Evolutionary conservation across 306 rosid genomes (phyloP).

Genomic region (Cucumis cinereus): DNA sequence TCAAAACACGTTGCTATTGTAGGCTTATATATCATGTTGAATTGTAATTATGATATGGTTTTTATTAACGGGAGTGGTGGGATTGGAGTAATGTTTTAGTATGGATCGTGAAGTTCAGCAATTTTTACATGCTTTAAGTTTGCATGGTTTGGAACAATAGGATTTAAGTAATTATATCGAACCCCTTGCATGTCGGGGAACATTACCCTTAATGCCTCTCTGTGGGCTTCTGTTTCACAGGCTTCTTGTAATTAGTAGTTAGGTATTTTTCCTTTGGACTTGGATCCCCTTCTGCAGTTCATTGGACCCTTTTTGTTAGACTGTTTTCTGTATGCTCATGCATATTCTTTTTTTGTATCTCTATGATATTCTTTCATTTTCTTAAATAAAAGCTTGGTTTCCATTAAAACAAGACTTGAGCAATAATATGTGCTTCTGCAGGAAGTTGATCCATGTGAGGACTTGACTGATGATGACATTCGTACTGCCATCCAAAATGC

Average conservation of each 20-base stretch:
- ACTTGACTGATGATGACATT: slow-evolving; percentile 28
- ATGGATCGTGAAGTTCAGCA: background rate
- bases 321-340: background rate
- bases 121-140: background rate
- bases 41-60: background rate
- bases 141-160: background rate
- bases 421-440: background rate
- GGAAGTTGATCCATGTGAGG: slow-evolving; percentile 37
- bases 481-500: slow-evolving; percentile 33
- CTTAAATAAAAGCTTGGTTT: background rate
- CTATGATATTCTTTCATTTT: background rate
- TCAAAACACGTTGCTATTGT: background rate
- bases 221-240: background rate
- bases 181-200: background rate
- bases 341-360: background rate
- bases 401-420: no score
- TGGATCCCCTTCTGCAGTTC: background rate
- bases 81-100: background rate
- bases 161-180: background rate
- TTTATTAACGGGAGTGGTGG: background rate
- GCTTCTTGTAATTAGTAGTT: background rate
- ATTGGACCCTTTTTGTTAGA: background rate
- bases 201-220: background rate
- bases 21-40: background rate
- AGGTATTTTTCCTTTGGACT: background rate